Evolutionary conservation across 2,329 filamentous ascomycete genomes (phyloP), one percentile per base, ranked within the genome.

Genomic region (Penicillium brevicompactum): DNA sequence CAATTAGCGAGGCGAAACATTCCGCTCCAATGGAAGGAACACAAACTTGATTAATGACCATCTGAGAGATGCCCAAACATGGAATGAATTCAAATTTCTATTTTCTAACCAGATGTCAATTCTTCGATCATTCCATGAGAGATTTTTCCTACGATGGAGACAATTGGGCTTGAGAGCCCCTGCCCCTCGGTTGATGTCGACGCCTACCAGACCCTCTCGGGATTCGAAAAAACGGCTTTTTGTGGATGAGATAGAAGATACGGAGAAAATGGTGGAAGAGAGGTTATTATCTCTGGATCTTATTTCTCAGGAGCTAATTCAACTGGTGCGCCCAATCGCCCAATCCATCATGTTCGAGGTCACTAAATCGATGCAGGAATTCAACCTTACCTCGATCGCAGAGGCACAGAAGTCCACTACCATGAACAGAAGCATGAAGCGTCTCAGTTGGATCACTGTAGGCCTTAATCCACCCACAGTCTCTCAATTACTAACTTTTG

Each of bases 391-490:
- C 21, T 49, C 46, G 0, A 49, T 49, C 21, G 32, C 46, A 13
- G 46, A 49, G 24, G 46, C 46, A 4, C 46, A 49, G 37, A 49
- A 49, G 32, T 49, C 46, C 2, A 49, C 46, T 1, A 31, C 46
- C 7, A 49, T 42, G 37, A 49, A 49, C 37, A 49, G 24, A 8
- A 49, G 47, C 18, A 49, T 49, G 37, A 49, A 49, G 10, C 46
- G 46, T 13, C 37, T 49, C 11, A 49, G 46, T 41, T 49, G 46
- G 46, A 49, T 49, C 11, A 49, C 46, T 30, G 46, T 31, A 41
- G 10, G 46, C 10, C 11, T 14, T 3, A 8, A 8, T 5, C 4
- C 22, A 18, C 2, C 27, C 2, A 6, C 21, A 7, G 40, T 3
- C 8, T 14, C 21, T 22, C 10, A 13, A 9, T 30, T 32, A 24